Evolutionary conservation across 176 grass and related monocot genomes (phyloP).

Genomic region (Pontederia crassipes): DNA sequence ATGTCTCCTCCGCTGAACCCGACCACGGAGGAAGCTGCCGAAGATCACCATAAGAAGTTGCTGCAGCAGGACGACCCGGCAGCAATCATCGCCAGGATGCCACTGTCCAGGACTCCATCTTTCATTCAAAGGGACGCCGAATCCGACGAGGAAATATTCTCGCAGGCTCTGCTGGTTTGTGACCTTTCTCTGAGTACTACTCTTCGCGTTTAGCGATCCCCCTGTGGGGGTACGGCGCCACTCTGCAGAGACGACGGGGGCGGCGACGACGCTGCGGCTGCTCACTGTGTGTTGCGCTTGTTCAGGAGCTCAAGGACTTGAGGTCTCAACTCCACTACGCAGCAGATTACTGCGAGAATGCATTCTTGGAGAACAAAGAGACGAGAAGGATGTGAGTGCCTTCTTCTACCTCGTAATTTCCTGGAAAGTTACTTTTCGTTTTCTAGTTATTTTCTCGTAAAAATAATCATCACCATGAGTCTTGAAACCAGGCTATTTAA

Average conservation of each 20-base stretch:
- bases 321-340: slow-evolving; percentile 62
- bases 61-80: no score
- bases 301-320: slow-evolving; percentile 84
- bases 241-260: no score
- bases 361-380: slow-evolving; percentile 46
- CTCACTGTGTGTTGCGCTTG: neutral
- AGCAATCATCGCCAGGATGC: neutral
- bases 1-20: no score
- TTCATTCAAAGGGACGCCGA: neutral
- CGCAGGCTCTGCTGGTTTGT: slow-evolving; percentile 30
- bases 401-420: neutral
- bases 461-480: no score
- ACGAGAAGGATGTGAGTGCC: slow-evolving; percentile 44
- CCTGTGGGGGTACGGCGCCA: no score
- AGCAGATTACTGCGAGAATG: slow-evolving; percentile 64
- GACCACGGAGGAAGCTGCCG: neutral
- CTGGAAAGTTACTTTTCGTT: no score
- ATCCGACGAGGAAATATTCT: slow-evolving; percentile 23
- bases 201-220: no score
- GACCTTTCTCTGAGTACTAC: neutral
- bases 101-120: neutral
- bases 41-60: no score
- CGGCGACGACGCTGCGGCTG: no score
- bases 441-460: no score
- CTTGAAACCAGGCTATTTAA: no score